Evolutionary conservation across 768 basidiomycete species (phyloP).

Genomic region (Termitomyces bulborhizus): DNA sequence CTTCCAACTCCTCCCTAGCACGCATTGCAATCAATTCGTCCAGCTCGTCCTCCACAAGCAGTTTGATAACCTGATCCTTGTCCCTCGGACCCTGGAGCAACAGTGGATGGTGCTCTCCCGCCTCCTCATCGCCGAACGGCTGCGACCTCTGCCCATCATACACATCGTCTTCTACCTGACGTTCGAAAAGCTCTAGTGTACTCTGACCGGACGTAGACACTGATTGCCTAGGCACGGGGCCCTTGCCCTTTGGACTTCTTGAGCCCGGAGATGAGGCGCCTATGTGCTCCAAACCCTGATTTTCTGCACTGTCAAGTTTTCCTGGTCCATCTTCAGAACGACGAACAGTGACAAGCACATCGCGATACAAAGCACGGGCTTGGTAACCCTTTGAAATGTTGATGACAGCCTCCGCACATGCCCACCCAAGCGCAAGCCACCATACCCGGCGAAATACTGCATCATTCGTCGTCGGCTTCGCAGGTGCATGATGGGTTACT

Average conservation of each 20-base stretch:
- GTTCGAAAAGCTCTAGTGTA: conserved; percentile 12
- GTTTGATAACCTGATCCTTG: conserved; percentile 15
- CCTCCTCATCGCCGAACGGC: conserved; percentile 5
- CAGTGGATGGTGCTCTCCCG: conserved; percentile 31
- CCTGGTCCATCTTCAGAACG: not conserved
- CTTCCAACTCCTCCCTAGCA: conserved; percentile 69
- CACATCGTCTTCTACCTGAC: conserved; percentile 13
- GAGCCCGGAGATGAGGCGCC: not conserved
- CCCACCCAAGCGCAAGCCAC: conserved; percentile 78
- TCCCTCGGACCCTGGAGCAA: conserved; percentile 15
- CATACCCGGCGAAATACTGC: conserved; percentile 61
- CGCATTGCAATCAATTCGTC: conserved; percentile 59
- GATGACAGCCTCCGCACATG: conserved; percentile 58
- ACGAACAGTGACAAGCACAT: conserved; percentile 48
- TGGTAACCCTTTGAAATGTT: conserved; percentile 69
- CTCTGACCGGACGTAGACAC: not conserved
- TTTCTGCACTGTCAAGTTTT: not conserved
- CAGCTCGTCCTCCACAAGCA: conserved; percentile 58
- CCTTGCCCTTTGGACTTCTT: not conserved
- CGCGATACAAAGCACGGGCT: conserved; percentile 58
- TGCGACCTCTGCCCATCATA: not conserved
- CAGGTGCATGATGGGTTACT: conserved; percentile 36
- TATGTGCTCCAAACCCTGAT: not conserved
- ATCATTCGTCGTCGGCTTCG: conserved; percentile 47
- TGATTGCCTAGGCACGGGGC: not conserved